Base-by-base conservation (phyloP, 1,284 basidiomycete species). In the Bjerkandera adusta region DNA sequence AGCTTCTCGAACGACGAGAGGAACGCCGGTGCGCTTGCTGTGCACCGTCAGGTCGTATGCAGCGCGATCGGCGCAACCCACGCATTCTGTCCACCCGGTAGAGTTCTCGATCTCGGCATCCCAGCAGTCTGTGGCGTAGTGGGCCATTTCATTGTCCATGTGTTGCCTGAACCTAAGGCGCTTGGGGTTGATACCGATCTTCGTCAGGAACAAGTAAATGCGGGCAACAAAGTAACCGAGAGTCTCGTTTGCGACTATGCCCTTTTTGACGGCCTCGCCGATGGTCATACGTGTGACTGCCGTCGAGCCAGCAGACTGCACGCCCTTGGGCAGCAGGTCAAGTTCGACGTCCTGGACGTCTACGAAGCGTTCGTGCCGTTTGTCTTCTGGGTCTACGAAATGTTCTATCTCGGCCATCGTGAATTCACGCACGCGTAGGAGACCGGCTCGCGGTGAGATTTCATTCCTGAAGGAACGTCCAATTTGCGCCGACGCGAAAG, bases 341-440 rank as follows among this genome's bases (percentile, higher is more conserved):
- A 98, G 76, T 34, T 76, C 78, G 54, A 92, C 73, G 59, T 92
- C 79, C 53, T 83, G 81, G 54, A 92, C 83, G 59, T 96, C 91
- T 49, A 66, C 64, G 76, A 99, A 99, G 27, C 85, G 81, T 20
- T 80, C 73, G 69, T 99, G 97, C 18, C 68, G 72, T 75, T 99
- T 99, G 75, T 97, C 87, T 45, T 81, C 77, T 5, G 96, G 97
- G 72, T 99, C 96, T 57, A 99, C 96, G 60, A 77, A 99, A 74
- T 99, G 96, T 71, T 99, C 97, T 67, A 99, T 97, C 73, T 99
- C 97, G 45, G 94, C 97, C 96, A 99, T 97, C 29, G 92, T 97
- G 72, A 99, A 99, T 67, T 99, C 97, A 56, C 96, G 89, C 34
- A 99, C 97, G 56, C 97, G 93, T 43, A 99, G 78, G 38, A 99